phyloP scores from a whole-genome alignment of 345 rosid genomes.

The Luvunga scandens region DNA sequence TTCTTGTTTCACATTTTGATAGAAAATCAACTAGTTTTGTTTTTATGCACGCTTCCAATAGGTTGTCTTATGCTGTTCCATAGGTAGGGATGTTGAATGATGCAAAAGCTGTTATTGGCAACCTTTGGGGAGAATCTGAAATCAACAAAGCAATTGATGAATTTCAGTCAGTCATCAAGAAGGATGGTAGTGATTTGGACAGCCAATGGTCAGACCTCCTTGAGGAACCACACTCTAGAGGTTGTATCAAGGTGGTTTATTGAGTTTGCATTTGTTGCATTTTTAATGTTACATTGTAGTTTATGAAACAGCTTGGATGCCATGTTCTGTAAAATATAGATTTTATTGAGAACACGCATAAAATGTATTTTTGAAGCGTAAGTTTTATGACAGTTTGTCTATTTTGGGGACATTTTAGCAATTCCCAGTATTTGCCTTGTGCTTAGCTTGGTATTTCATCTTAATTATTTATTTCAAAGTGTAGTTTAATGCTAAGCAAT shows the following conservation, averaged over 20 bases:
- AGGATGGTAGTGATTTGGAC: conserved; percentile 47
- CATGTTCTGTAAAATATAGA: not conserved
- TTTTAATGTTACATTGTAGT: not conserved
- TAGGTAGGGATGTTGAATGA: conserved; percentile 62
- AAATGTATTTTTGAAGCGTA: not conserved
- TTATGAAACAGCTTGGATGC: not conserved
- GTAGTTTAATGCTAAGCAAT: not conserved
- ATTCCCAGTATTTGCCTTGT: not conserved
- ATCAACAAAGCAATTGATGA: conserved; percentile 55
- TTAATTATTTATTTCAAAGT: conserved; percentile 2
- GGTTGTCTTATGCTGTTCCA: conserved; percentile 6
- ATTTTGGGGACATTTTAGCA: not conserved
- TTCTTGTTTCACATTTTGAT: conserved; percentile 2
- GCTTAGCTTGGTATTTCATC: not conserved
- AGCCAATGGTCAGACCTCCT: conserved; percentile 70
- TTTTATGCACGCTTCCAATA: conserved; percentile 15
- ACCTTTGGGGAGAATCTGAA: conserved; percentile 69
- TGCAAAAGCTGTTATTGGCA: conserved; percentile 50
- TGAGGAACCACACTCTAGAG: conserved; percentile 76
- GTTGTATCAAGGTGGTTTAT: conserved; percentile 54
- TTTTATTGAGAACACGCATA: not conserved
- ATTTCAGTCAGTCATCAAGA: conserved; percentile 51
- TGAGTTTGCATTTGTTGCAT: not conserved
- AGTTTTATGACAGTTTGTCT: not conserved
- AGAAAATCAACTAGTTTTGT: conserved; percentile 1